Base-by-base conservation (phyloP, 345 rosid genomes). In the Ceriops zippeliana region DNA sequence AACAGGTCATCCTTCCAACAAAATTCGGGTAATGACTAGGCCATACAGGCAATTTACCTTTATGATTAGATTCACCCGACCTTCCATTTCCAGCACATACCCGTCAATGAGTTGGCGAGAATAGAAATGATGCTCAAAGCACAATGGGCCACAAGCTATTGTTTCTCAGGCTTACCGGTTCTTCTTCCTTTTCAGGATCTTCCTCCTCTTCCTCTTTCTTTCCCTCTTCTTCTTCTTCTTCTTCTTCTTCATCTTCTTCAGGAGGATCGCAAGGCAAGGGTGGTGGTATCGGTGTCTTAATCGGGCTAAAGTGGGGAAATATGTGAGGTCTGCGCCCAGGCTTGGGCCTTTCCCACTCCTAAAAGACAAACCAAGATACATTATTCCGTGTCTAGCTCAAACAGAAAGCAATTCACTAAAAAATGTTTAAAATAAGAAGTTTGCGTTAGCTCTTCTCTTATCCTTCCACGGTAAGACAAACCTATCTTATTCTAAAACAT, bases 221-320 rank as follows among this genome's bases (percentile, higher is more conserved):
- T 24, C 26, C 1, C 71, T 76, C 73, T 81, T 76, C 59, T 78
- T 73, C 61, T 34, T 81, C 69, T 63, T 89, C 92, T 54, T 85
- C 95, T 52, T 84, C 92, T 58, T 86, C 89, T 38, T 89, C 96
- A 3, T 90, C 92, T 68, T 86, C 90, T 71, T 76, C 86, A 0
- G 90, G 92, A 62, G 92, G 92, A 82, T 87, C 96, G 71, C 75
- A 83, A 53, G 96, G 90, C 82, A 87, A 70, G 0, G 92, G 96
- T 0, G 86, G 86, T 13, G 96, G 96, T 56, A 87, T 83, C 1
- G 92, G 92, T 76, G 92, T 86, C 76, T 86, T 89, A 90, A 89
- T 84, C 0, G 92, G 96, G 38, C 92, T 87, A 76, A 87, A 89
- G 68, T 87, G 85, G 0, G 96, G 92, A 49, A 87, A 86, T 66